Percentiles rank a stretch among this genome's conserved stretches.
Conservation (phyloP, 345 rosid genomes). For the Gossypium australe region DNA sequence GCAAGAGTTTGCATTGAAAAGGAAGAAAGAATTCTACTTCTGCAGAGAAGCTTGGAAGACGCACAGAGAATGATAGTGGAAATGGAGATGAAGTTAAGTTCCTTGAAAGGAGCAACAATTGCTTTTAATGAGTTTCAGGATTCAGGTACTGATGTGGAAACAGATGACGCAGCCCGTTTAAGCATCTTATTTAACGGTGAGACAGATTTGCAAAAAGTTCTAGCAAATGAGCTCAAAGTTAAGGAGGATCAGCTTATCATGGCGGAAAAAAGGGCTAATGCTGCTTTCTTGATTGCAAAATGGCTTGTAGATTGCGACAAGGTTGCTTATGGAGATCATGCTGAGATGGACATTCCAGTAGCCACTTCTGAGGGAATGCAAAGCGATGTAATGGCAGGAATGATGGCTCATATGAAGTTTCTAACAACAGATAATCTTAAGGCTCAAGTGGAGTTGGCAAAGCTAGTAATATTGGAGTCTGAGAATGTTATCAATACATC, state of each 20-base stretch:
- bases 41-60: constrained; percentile 81
- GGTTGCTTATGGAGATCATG: constrained; percentile 15
- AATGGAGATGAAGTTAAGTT: constrained; percentile 68
- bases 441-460: constrained; percentile 24
- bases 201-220: constrained; percentile 33
- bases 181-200: constrained; percentile 35
- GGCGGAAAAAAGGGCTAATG: constrained; percentile 43
- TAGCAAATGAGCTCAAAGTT: constrained; percentile 29
- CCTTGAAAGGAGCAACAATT: constrained; percentile 63
- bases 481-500: constrained; percentile 25
- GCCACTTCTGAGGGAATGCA: constrained; percentile 13
- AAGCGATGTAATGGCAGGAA: constrained; percentile 3
- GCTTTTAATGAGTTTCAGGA: constrained; percentile 51
- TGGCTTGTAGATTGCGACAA: constrained; percentile 45
- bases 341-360: constrained; percentile 12
- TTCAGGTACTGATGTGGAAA: constrained; percentile 27
- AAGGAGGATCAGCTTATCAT: constrained; percentile 34
- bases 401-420: constrained; percentile 11
- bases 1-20: constrained; percentile 70
- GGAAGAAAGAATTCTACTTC: constrained; percentile 65
- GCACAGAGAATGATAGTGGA: constrained; percentile 64
- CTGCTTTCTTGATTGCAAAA: constrained; percentile 42
- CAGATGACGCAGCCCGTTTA: constrained; percentile 33
- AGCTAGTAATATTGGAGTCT: constrained; percentile 22
- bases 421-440: constrained; percentile 16